Evolutionary conservation across 2,329 filamentous ascomycete species (phyloP).

Genomic region (Cladosporium cucumerinum): DNA sequence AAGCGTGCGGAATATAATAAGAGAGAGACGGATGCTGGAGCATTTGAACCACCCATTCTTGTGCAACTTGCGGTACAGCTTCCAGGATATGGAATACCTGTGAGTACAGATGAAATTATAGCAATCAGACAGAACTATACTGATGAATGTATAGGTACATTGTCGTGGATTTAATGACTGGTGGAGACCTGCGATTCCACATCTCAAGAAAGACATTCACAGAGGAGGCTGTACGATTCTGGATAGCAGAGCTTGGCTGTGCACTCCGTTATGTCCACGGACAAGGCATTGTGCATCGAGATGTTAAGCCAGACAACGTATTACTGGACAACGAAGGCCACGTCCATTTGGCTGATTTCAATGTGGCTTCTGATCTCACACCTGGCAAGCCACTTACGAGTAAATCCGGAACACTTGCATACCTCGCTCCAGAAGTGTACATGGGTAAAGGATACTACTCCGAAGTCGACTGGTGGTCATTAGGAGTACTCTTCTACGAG

Average conservation of each 20-base stretch:
- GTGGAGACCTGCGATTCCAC: slow-evolving; percentile 93
- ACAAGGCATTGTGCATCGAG: slow-evolving; percentile 85
- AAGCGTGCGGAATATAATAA: slow-evolving; percentile 96
- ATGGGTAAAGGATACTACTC: slow-evolving; percentile 82
- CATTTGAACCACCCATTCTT: slow-evolving; percentile 97
- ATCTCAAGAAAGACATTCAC: slow-evolving; percentile 98
- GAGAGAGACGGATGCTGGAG: slow-evolving; percentile 95
- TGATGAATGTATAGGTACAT: slow-evolving; percentile 61
- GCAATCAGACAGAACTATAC: neutral
- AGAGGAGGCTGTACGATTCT: slow-evolving; percentile 93
- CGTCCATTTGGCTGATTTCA: slow-evolving; percentile 97
- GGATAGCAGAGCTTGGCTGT: slow-evolving; percentile 92
- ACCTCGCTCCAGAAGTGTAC: slow-evolving; percentile 94
- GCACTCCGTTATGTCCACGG: slow-evolving; percentile 82
- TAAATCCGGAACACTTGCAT: slow-evolving; percentile 94
- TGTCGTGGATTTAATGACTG: slow-evolving; percentile 96
- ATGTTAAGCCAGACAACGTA: slow-evolving; percentile 90
- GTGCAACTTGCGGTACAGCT: slow-evolving; percentile 97
- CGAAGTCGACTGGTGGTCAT: slow-evolving; percentile 97
- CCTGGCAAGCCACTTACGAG: slow-evolving; percentile 81
- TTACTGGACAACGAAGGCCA: slow-evolving; percentile 85
- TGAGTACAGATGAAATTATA: slow-evolving; percentile 46
- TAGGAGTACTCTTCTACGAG: slow-evolving; percentile 97
- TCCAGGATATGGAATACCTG: slow-evolving; percentile 99
- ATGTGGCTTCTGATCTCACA: slow-evolving; percentile 90